Conservation (phyloP, 2,329 filamentous ascomycete species). For the Hypocrella siamensis region DNA sequence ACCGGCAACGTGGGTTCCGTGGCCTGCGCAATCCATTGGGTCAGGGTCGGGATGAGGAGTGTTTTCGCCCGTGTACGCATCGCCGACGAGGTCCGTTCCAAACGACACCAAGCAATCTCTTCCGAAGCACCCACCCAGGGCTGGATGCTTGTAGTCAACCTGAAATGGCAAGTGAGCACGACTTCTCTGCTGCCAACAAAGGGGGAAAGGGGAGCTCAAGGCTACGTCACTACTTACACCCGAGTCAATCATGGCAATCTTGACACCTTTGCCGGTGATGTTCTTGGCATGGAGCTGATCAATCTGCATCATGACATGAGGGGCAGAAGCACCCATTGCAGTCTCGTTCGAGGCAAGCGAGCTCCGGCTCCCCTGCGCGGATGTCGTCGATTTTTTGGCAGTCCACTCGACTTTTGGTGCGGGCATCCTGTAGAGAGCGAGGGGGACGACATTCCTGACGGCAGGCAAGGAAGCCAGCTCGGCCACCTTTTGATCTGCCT, state of each 20-base stretch:
- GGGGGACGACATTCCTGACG: constrained; percentile 34
- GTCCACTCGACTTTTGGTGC: constrained; percentile 28
- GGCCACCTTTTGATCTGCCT: constrained; percentile 24
- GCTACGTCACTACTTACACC: constrained; percentile 23
- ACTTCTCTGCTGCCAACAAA: background rate
- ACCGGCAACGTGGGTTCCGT: constrained; percentile 47
- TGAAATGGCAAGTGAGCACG: constrained; percentile 7
- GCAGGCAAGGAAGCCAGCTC: constrained; percentile 24
- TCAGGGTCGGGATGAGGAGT: constrained; percentile 28
- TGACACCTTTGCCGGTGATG: constrained; percentile 33
- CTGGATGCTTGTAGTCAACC: constrained; percentile 47
- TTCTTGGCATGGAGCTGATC: constrained; percentile 33
- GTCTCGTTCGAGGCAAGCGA: background rate
- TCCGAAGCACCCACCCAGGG: constrained; percentile 49
- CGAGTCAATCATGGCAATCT: constrained; percentile 36
- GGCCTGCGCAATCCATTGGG: constrained; percentile 40
- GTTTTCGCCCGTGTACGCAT: constrained; percentile 28
- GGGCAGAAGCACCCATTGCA: constrained; percentile 25
- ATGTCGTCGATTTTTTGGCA: constrained; percentile 13
- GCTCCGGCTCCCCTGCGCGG: constrained; percentile 4
- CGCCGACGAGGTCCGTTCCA: constrained; percentile 42
- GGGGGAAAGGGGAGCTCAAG: background rate
- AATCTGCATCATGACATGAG: constrained; percentile 41
- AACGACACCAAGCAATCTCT: constrained; percentile 39
- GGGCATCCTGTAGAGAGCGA: constrained; percentile 28